These are phyloP conservation scores for Diaporthe sp. DNA, from an alignment of 2,329 filamentous ascomycete species.

Conservation along the genomic window DNA sequence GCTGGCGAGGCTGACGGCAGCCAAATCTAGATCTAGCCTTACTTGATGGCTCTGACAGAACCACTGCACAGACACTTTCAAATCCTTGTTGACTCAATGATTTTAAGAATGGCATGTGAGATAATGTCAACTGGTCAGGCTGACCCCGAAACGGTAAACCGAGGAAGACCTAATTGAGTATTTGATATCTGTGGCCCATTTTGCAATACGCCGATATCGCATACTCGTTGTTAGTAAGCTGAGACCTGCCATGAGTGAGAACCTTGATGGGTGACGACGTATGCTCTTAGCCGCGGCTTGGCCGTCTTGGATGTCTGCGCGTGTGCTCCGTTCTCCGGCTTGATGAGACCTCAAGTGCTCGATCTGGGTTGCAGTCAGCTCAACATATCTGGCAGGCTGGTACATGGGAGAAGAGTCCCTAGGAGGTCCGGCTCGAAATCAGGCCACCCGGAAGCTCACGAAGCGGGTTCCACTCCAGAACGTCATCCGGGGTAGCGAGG, in stretches of 20 bases:
- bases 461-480: slow-evolving; percentile 19
- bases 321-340: background rate
- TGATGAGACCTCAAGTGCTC: no score
- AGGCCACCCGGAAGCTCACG: slow-evolving; percentile 23
- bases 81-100: slow-evolving; percentile 52
- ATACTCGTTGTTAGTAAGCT: background rate
- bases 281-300: slow-evolving; percentile 2
- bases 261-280: slow-evolving; percentile 15
- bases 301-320: background rate
- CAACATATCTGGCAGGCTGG: background rate
- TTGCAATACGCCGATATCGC: slow-evolving; percentile 17
- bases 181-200: background rate
- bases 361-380: background rate
- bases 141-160: slow-evolving; percentile 48
- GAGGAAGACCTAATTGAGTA: slow-evolving; percentile 46
- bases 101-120: slow-evolving; percentile 1
- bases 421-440: background rate
- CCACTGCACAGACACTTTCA: slow-evolving; percentile 51
- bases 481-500: background rate
- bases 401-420: background rate
- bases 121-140: background rate
- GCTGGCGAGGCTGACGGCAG: slow-evolving; percentile 37
- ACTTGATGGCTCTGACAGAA: slow-evolving; percentile 23
- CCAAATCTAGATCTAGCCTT: slow-evolving; percentile 4
- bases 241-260: background rate